Conservation (phyloP, 2,329 filamentous ascomycete species). For the Calonectria ilicicola region DNA sequence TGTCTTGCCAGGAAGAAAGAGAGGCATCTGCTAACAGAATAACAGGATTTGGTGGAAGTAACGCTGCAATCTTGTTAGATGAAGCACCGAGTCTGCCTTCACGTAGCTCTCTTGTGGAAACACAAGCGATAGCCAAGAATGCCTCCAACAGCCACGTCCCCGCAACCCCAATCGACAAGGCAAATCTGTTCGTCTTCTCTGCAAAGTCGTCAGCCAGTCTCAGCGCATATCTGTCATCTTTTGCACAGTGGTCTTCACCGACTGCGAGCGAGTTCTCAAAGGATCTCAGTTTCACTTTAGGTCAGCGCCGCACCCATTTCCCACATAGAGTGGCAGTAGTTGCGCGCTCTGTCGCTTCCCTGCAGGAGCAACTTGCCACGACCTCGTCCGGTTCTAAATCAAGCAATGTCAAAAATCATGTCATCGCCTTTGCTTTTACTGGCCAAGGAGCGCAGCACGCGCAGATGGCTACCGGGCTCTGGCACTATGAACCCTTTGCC, state of each 20-base stretch:
- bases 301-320: conserved; percentile 42
- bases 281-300: conserved; percentile 30
- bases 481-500: background rate
- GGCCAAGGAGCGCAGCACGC: background rate
- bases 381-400: background rate
- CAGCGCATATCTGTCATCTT: conserved; percentile 34
- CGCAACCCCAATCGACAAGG: background rate
- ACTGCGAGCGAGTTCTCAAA: background rate
- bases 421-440: background rate
- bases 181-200: background rate
- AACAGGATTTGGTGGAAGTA: conserved; percentile 3
- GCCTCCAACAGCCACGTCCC: background rate
- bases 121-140: background rate
- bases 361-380: background rate
- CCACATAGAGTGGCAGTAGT: conserved; percentile 34
- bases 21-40: background rate
- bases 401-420: background rate
- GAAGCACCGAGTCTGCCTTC: background rate
- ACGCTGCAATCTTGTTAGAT: background rate
- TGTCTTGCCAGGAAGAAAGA: conserved; percentile 13
- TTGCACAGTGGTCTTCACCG: conserved; percentile 33
- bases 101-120: background rate
- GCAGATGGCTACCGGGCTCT: background rate
- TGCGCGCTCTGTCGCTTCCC: conserved; percentile 22
- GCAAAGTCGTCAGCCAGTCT: background rate